Evolutionary conservation across 176 grass and related monocot genomes (phyloP), one percentile per base, ranked within the genome.

Genomic region (Elymus sibiricus): DNA sequence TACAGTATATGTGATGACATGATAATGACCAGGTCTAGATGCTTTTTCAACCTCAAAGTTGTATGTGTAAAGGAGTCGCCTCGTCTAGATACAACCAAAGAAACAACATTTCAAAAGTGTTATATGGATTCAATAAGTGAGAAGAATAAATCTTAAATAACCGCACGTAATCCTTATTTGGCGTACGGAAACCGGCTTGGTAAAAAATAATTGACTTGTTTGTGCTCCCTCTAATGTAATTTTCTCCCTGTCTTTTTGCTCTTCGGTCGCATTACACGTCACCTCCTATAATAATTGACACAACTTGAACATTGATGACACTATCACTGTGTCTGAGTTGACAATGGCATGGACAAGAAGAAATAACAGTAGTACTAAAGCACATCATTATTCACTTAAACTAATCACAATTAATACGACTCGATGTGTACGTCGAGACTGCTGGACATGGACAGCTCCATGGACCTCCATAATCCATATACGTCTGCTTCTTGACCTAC

Each of bases 391-490:
- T 12, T 19, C 26, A 19, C 11, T 21, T n/a, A 11, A 51, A 29
- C 15, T 28, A 64, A 8, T 19, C 34, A 31, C 9, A 39, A 16
- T 37, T 27, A 71, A 58, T 72, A 42, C 17, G 35, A n/a, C 60
- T 5, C 7, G 60, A 68, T 76, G 70, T 11, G 88, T 76, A 89
- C 70, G 47, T 70, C 37, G 46, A 68, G 60, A 10, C 14, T 12
- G 32, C 15, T 49, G n/a, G 83, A 89, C 15, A 67, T 81, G 71
- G 88, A 85, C 77, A 53, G 43, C 61, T 81, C 32, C 82, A 69
- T 89, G 66, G 77, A 76, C 77, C 61, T 89, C 35, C 35, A 21
- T 76, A 70, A 47, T 89, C 35, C 35, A 21, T 76, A 70, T 76
- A 67, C 26, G 70, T 82, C 74, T 38, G 77, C 70, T 22, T 44